Base-by-base conservation (phyloP, 2,329 filamentous ascomycete species). In the Colletotrichum agaves region DNA sequence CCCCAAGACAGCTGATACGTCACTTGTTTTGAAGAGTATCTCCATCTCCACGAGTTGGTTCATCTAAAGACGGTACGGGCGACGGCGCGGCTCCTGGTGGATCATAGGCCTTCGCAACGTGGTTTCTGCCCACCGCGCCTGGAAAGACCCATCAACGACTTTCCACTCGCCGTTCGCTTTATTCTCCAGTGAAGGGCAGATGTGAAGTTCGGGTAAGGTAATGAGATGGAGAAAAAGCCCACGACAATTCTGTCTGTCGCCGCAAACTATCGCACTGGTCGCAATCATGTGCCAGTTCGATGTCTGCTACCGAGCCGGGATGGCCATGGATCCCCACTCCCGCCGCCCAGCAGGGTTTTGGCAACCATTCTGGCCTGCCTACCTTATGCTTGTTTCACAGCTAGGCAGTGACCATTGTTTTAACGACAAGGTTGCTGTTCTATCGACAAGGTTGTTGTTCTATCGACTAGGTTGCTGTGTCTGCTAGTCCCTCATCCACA, bases 51-150 rank as follows among this genome's bases (percentile, higher is more conserved):
- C 23, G 12, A 46, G 13, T 44, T n/a, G 23, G 55, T 58, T 58
- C 55, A 23, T 58, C 55, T 21, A 58, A 58, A 46, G 33, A 15
- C n/a, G 13, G 6, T 17, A 7, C 3, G 11, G 11, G 35, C 13
- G 10, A 12, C 35, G 6, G 10, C 15, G 12, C 23, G 23, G 39
- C 23, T 44, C 17, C 4, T 46, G 43, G 39, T 58, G 55, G 55
- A 35, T 17, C 39, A 17, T n/a, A 44, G 5, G 35, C 13, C 12
- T 23, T n/a, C 13, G 35, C 41, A 46, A 46, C 56, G 56, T 59
- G 56, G 56, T 13, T 59, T 49, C 56, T 60, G 57, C 57, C 57
- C 56, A 59, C 56, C 57, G 57, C 49, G 43, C 57, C 44, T n/a
- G 11, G 1, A 55, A 15, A 8, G 21, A 27, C 17, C 46, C 46